phyloP scores from a whole-genome alignment of 23 red algal species.

The Gracilariopsis chorda region DNA sequence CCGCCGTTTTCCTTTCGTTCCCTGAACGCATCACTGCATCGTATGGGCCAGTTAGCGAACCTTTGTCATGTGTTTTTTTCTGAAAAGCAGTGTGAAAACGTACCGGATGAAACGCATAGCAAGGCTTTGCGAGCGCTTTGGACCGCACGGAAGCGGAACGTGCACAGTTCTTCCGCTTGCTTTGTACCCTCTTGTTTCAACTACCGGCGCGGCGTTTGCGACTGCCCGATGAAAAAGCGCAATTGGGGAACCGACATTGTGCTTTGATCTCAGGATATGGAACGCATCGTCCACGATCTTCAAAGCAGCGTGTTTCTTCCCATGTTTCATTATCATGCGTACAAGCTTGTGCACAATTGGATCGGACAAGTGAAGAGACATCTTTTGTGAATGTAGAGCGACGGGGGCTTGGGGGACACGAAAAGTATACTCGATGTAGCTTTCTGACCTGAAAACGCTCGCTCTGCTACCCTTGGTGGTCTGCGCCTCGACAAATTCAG shows the following conservation, averaged over 20 bases:
- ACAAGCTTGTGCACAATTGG: conserved; percentile 52
- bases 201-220: conserved; percentile 62
- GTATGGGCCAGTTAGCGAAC: neutral
- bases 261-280: conserved; percentile 22
- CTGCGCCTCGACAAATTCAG: too few species aligned
- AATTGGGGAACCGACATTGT: conserved; percentile 29
- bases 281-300: conserved; percentile 73
- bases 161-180: conserved; percentile 47
- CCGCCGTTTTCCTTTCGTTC: conserved; percentile 70
- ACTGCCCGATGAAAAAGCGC: conserved; percentile 56
- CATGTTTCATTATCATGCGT: conserved; percentile 78
- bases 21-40: conserved; percentile 59
- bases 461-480: too few species aligned
- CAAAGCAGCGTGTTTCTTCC: conserved; percentile 63
- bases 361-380: conserved; percentile 64
- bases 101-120: conserved; percentile 72
- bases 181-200: conserved; percentile 55
- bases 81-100: neutral
- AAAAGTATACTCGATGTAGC: too few species aligned
- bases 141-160: conserved; percentile 64
- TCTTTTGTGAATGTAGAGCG: too few species aligned
- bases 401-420: too few species aligned
- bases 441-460: too few species aligned
- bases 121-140: conserved; percentile 53
- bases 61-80: too few species aligned